Evolutionary conservation across 2,329 filamentous ascomycete species (phyloP).

Genomic region (Trichoderma hamatum): DNA sequence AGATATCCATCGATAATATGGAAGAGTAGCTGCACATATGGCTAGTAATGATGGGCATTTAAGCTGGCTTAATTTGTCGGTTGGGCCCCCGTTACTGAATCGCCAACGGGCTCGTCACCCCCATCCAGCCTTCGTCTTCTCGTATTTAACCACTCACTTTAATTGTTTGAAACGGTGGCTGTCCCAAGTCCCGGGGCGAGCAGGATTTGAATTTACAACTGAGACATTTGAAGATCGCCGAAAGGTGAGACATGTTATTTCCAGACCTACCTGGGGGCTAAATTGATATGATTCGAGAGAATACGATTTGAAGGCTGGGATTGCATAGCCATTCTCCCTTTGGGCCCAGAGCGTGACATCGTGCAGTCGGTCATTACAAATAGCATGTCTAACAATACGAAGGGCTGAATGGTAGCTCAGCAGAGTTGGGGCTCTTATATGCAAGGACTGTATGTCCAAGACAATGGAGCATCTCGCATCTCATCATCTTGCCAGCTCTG

Average conservation of each 20-base stretch:
- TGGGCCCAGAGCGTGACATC: background rate
- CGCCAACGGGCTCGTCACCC: background rate
- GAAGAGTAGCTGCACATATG: background rate
- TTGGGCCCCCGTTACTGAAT: background rate
- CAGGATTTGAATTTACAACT: background rate
- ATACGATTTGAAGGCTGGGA: background rate
- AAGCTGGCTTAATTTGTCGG: background rate
- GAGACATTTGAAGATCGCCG: conserved; percentile 8
- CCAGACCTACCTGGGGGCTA: background rate
- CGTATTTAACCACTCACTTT: background rate
- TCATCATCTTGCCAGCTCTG: background rate
- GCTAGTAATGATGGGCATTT: too few species aligned
- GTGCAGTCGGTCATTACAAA: background rate
- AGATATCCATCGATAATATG: background rate
- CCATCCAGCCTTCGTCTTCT: background rate
- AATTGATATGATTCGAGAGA: conserved; percentile 6
- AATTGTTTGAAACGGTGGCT: background rate
- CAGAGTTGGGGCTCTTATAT: background rate
- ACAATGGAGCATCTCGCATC: background rate
- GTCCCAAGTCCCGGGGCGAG: background rate
- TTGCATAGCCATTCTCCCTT: background rate
- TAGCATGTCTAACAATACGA: conserved; percentile 11
- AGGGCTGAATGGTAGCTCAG: background rate
- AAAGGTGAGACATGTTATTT: conserved; percentile 13
- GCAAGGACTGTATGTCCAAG: background rate